phyloP scores from a whole-genome alignment of 345 rosid genomes.

The Microthlaspi erraticum region DNA sequence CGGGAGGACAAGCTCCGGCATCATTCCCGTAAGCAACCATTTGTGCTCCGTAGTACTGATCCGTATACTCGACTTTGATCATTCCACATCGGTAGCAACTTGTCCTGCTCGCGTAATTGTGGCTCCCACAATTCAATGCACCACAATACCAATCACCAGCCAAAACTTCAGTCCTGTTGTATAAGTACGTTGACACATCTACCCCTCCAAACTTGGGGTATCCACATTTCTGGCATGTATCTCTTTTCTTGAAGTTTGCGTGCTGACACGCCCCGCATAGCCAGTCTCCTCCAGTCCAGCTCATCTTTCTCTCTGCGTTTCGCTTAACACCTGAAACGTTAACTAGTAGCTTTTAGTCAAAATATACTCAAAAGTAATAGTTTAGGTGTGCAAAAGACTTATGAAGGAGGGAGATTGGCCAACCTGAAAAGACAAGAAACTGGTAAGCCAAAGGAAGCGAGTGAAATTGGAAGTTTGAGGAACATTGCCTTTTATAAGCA shows the following conservation, averaged over 20 bases:
- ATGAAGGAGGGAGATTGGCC: neutral
- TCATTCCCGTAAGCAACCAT: conserved; percentile 47
- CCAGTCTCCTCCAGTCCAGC: conserved; percentile 90
- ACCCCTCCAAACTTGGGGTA: conserved; percentile 82
- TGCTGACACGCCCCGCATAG: conserved; percentile 78
- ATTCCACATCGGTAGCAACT: conserved; percentile 77
- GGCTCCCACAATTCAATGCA: conserved; percentile 82
- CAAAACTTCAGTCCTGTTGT: conserved; percentile 61
- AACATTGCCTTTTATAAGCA: conserved; percentile 41
- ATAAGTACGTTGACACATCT: conserved; percentile 60
- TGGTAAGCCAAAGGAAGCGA: conserved; percentile 28
- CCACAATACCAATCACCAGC: conserved; percentile 98
- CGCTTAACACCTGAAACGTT: conserved; percentile 28
- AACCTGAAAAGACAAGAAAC: conserved; percentile 34
- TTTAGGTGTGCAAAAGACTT: neutral
- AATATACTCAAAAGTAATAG: conserved; percentile 18
- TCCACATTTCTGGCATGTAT: conserved; percentile 71
- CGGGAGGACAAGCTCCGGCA: conserved; percentile 61
- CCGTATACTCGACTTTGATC: conserved; percentile 51
- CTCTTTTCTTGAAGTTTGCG: conserved; percentile 78
- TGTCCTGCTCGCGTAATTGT: conserved; percentile 86
- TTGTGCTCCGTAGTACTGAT: conserved; percentile 41
- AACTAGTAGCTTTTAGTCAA: conserved; percentile 6
- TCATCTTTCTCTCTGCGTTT: conserved; percentile 50
- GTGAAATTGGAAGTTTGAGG: conserved; percentile 42